phyloP scores from a whole-genome alignment of 805 yeast genomes.

The Zygotorulaspora danielsina region DNA sequence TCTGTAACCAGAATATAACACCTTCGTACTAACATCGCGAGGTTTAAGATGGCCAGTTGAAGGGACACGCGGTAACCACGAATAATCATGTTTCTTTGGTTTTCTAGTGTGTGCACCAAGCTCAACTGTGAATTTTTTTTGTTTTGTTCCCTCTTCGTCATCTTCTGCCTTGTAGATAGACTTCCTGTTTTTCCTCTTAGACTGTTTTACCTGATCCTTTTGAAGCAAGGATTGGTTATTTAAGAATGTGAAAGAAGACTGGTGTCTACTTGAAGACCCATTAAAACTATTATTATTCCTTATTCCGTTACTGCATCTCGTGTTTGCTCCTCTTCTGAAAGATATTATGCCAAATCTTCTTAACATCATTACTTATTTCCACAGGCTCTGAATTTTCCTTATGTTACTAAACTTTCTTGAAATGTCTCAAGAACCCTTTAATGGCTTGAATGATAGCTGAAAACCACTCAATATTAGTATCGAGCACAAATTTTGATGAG shows the following conservation, averaged over 20 bases:
- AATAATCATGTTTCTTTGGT: slow-evolving; percentile 21
- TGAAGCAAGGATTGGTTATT: slow-evolving; percentile 22
- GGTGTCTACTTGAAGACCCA: slow-evolving; percentile 15
- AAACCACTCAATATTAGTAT: too few species aligned
- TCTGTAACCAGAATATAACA: slow-evolving; percentile 33
- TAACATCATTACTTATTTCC: slow-evolving; percentile 7
- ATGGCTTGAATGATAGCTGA: too few species aligned
- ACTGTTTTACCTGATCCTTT: slow-evolving; percentile 19
- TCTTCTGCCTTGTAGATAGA: slow-evolving; percentile 12
- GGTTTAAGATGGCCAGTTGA: slow-evolving; percentile 26
- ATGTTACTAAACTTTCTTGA: too few species aligned
- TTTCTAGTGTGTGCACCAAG: slow-evolving; percentile 4
- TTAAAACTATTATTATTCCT: slow-evolving; percentile 10
- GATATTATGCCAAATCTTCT: slow-evolving; percentile 7
- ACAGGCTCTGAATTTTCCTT: too few species aligned
- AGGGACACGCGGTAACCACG: slow-evolving; percentile 32
- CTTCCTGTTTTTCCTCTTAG: slow-evolving; percentile 14
- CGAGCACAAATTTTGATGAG: too few species aligned
- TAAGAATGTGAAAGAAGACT: slow-evolving; percentile 26
- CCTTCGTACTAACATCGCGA: slow-evolving; percentile 23
- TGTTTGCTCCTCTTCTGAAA: slow-evolving; percentile 2
- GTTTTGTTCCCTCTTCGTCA: slow-evolving; percentile 10
- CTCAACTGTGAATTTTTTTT: slow-evolving; percentile 7
- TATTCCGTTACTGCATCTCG: slow-evolving; percentile 5
- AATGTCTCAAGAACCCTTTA: too few species aligned